Evolutionary conservation across 306 rosid genomes (phyloP).

Genomic region (Cucurbita moschata): DNA sequence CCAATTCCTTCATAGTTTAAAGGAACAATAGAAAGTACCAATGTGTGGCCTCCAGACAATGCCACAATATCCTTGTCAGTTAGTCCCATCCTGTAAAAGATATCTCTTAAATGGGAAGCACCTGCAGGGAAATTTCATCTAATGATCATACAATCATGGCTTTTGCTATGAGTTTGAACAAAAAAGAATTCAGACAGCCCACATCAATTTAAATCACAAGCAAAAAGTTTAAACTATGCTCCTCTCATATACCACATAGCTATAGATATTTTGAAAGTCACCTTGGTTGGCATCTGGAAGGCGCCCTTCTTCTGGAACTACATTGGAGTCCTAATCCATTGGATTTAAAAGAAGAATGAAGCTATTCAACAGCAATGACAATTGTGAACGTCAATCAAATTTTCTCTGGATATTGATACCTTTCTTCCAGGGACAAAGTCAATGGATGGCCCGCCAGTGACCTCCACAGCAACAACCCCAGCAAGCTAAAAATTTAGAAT

Average conservation of each 20-base stretch:
- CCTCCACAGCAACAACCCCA: conserved; percentile 82
- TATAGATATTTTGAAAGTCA: not conserved
- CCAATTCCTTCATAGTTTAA: not conserved
- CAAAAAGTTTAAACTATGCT: too few species aligned
- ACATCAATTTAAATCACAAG: too few species aligned
- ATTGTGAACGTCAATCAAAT: not conserved
- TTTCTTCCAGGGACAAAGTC: conserved; percentile 68
- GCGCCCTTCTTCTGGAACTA: conserved; percentile 56
- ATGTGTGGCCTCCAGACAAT: conserved; percentile 82
- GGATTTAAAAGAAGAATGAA: conserved; percentile 1
- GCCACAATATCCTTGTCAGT: conserved; percentile 67
- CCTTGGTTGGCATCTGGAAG: conserved; percentile 81
- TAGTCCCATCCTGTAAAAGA: conserved; percentile 64
- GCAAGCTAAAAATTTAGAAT: conserved; percentile 48
- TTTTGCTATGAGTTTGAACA: not conserved
- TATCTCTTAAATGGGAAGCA: conserved; percentile 52
- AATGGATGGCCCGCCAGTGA: conserved; percentile 82
- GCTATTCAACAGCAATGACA: conserved; percentile 1
- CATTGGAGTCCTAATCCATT: conserved; percentile 37
- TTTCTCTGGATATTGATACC: conserved; percentile 18
- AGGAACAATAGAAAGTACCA: conserved; percentile 30
- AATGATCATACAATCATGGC: not conserved
- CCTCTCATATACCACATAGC: too few species aligned
- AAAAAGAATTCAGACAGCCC: not conserved
- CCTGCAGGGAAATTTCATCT: conserved; percentile 23